Evolutionary conservation across 2,329 filamentous ascomycete genomes (phyloP).

Genomic region (Aspergillus floridensis): DNA sequence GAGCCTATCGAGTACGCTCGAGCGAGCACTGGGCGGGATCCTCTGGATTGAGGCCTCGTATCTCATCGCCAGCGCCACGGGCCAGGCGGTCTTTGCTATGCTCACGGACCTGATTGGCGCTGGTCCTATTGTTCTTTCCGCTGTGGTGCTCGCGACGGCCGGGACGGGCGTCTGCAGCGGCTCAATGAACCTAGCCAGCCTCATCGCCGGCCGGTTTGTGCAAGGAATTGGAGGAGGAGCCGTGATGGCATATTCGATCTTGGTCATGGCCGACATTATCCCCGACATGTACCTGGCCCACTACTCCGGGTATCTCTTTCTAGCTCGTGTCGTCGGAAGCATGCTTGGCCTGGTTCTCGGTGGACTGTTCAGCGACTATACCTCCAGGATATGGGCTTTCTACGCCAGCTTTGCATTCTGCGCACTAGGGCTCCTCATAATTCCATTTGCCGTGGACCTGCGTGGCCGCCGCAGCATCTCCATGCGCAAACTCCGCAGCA

Average conservation of each 20-base stretch:
- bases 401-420: conserved; percentile 36
- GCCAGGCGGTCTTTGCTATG: conserved; percentile 31
- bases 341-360: conserved; percentile 29
- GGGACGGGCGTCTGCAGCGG: conserved; percentile 48
- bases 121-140: conserved; percentile 43
- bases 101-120: conserved; percentile 45
- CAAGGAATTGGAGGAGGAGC: conserved; percentile 51
- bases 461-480: conserved; percentile 23
- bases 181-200: conserved; percentile 34
- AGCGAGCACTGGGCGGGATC: conserved; percentile 34
- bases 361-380: conserved; percentile 26
- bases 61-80: conserved; percentile 37
- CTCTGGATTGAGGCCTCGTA: conserved; percentile 54
- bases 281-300: conserved; percentile 32
- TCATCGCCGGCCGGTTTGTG: conserved; percentile 45
- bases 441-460: conserved; percentile 33
- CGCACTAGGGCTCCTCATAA: conserved; percentile 25
- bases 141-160: conserved; percentile 46
- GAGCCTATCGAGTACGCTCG: conserved; percentile 37
- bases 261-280: conserved; percentile 45
- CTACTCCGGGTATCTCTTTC: conserved; percentile 33
- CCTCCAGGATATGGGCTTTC: conserved; percentile 28
- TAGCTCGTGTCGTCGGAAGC: conserved; percentile 32
- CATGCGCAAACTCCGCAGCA: conserved; percentile 22
- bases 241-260: conserved; percentile 41